Percentiles rank a stretch among this genome's conserved stretches.
Conservation (phyloP, 306 rosid genomes). For the Erythrophleum fordii region DNA sequence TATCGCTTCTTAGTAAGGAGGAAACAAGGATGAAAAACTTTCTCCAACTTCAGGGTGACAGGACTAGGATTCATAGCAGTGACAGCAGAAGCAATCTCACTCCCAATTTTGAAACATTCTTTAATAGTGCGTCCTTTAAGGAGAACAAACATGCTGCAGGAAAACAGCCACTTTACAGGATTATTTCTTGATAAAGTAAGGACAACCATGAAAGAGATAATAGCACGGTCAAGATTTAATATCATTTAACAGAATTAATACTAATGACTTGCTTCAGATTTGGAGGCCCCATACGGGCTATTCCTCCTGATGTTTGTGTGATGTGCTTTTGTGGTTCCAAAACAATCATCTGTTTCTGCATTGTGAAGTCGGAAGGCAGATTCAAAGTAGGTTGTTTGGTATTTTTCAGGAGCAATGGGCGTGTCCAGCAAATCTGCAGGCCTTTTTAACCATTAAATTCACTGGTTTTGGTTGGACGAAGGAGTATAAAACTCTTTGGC, state of each 20-base stretch:
- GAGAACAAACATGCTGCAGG: constrained; percentile 94
- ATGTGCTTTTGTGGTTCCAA: neutral
- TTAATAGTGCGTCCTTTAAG: constrained; percentile 81
- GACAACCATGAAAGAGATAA: constrained; percentile 36
- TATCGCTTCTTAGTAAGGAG: constrained; percentile 95
- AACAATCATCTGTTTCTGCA: neutral
- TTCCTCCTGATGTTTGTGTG: neutral
- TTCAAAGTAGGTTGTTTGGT: neutral
- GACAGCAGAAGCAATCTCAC: constrained; percentile 85
- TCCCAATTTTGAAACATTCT: constrained; percentile 82
- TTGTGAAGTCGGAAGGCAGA: neutral
- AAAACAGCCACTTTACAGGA: constrained; percentile 18
- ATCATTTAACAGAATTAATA: neutral
- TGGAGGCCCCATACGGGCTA: neutral
- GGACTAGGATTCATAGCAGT: constrained; percentile 92
- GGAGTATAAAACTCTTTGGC: neutral
- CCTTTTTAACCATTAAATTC: neutral
- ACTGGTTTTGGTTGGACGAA: neutral
- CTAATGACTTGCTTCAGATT: neutral
- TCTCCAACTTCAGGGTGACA: constrained; percentile 94
- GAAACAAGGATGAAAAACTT: constrained; percentile 88
- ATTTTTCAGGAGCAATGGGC: neutral
- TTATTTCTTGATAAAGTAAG: constrained; percentile 27
- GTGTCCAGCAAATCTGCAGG: neutral
- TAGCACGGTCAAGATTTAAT: constrained; percentile 14